A percentile compares a stretch with the other conserved stretches of the same genome.
phyloP scores from a whole-genome alignment of 2,329 filamentous ascomycete genomes.

The Penicillium sp. region DNA sequence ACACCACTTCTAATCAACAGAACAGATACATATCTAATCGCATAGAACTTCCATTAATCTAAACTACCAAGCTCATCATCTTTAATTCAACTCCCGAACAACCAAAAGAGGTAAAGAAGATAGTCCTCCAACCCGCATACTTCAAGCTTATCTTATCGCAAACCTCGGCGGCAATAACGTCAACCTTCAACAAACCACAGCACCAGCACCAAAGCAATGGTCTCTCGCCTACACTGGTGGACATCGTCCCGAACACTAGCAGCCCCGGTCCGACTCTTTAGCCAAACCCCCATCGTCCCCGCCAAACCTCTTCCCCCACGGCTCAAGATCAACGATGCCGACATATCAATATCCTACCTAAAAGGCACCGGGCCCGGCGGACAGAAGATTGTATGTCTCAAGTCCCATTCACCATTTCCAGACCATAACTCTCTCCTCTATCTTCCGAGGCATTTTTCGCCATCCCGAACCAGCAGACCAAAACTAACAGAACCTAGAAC shows the following conservation, averaged over 20 bases:
- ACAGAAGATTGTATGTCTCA: slow-evolving; percentile 74
- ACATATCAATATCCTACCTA: slow-evolving; percentile 80
- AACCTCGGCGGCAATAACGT: background rate
- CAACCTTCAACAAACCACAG: background rate
- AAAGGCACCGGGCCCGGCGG: slow-evolving; percentile 91
- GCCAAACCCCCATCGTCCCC: slow-evolving; percentile 17
- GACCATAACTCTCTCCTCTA: background rate
- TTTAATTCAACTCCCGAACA: background rate
- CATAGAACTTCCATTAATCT: background rate
- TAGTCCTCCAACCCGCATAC: background rate
- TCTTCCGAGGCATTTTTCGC: too few species aligned
- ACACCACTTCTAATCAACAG: background rate
- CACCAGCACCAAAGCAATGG: slow-evolving; percentile 6
- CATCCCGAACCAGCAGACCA: background rate
- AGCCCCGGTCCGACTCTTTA: slow-evolving; percentile 19
- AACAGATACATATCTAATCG: background rate
- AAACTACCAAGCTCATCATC: background rate
- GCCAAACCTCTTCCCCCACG: slow-evolving; percentile 71
- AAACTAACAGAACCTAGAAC: slow-evolving; percentile 54
- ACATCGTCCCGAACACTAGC: background rate
- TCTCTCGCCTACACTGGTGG: background rate
- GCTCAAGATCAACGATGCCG: slow-evolving; percentile 69
- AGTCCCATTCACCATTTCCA: background rate
- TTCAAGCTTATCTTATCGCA: slow-evolving; percentile 18
- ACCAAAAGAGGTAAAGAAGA: background rate